Conservation (phyloP, 2,329 filamentous ascomycete species). For the Aspergillus neoniger region DNA sequence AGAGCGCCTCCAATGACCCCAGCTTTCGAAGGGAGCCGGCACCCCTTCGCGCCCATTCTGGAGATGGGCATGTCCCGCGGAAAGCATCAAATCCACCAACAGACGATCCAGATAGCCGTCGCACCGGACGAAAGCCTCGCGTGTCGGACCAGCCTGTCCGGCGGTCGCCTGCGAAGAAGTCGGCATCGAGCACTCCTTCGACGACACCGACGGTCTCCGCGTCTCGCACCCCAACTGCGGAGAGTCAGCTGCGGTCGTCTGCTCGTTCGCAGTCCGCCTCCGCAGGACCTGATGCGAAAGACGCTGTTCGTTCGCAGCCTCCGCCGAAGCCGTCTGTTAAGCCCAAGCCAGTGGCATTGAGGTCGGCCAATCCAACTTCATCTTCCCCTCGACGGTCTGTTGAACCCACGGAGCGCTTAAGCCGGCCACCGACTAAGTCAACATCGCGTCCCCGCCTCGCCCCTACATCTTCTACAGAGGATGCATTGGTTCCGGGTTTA, state of each 20-base stretch:
- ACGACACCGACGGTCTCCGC: constrained; percentile 4
- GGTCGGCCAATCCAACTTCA: constrained; percentile 18
- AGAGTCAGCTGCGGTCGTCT: constrained; percentile 7
- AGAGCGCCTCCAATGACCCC: constrained; percentile 30
- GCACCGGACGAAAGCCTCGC: constrained; percentile 12
- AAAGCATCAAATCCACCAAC: constrained; percentile 1
- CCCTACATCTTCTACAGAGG: constrained; percentile 28
- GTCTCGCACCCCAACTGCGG: constrained; percentile 7
- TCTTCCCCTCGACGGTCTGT: constrained; percentile 17
- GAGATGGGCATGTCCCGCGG: constrained; percentile 25
- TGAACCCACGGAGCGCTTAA: constrained; percentile 14
- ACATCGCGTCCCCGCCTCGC: constrained; percentile 20
- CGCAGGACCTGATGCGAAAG: constrained; percentile 24
- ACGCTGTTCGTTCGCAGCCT: constrained; percentile 23
- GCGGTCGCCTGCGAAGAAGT: constrained; percentile 15
- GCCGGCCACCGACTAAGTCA: constrained; percentile 23
- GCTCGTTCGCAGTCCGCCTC: constrained; percentile 16
- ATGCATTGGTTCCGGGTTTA: constrained; percentile 28
- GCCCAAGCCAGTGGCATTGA: constrained; percentile 41
- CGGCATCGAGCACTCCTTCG: constrained; percentile 12
- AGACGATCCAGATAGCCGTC: constrained; percentile 15
- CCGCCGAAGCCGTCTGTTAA: constrained; percentile 36
- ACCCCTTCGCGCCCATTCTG: constrained; percentile 21
- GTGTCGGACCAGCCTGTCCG: constrained; percentile 9
- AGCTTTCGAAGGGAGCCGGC: constrained; percentile 29